Evolutionary conservation across 805 yeast species (phyloP).

Genomic region (Hemisphaericaspora nanyangensis): DNA sequence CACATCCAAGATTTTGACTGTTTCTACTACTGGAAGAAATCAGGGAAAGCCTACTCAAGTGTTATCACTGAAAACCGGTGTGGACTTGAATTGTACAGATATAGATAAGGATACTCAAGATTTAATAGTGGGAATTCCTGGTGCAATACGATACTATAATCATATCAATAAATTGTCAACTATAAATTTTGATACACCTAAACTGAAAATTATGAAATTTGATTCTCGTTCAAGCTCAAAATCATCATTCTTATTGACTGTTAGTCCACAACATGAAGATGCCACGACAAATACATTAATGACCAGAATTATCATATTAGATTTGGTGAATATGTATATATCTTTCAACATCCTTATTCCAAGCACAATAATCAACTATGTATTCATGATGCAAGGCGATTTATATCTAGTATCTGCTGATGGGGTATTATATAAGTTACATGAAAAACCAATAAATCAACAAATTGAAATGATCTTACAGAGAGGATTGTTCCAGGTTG

Average conservation of each 20-base stretch:
- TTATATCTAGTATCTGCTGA: conserved; percentile 65
- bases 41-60: conserved; percentile 55
- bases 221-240: conserved; percentile 23
- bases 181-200: conserved; percentile 54
- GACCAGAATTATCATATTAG: conserved; percentile 63
- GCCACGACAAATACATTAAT: conserved; percentile 26
- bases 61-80: conserved; percentile 46
- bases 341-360: conserved; percentile 70
- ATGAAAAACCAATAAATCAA: conserved; percentile 62
- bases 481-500: conserved; percentile 67
- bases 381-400: conserved; percentile 55
- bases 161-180: conserved; percentile 50
- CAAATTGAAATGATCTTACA: conserved; percentile 67
- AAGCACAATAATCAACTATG: conserved; percentile 51
- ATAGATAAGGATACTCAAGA: conserved; percentile 40
- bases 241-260: conserved; percentile 48
- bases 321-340: conserved; percentile 63
- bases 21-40: conserved; percentile 76
- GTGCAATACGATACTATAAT: conserved; percentile 62
- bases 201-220: conserved; percentile 48
- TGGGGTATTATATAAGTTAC: conserved; percentile 66
- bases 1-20: conserved; percentile 63
- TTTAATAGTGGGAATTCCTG: conserved; percentile 62
- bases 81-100: conserved; percentile 47
- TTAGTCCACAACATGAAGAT: conserved; percentile 43